Percentiles rank a stretch among this genome's conserved stretches.
Evolutionary conservation across 768 basidiomycete species (phyloP).

Genomic region (Tephrocybe rancida): DNA sequence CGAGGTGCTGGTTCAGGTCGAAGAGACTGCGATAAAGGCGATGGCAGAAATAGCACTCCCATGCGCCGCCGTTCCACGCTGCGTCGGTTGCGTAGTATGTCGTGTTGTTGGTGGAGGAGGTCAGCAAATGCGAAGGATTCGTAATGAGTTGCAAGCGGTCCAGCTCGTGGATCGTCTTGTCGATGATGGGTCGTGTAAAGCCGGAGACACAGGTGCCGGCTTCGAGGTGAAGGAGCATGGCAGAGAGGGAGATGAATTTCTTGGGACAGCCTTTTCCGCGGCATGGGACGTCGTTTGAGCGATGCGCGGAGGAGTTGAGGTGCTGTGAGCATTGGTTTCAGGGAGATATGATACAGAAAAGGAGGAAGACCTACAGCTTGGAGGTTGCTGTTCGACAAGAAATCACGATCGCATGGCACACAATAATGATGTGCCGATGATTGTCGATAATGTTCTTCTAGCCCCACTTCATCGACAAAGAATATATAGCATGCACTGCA

Average conservation of each 20-base stretch:
- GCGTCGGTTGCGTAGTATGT: slow-evolving; percentile 32
- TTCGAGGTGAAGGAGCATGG: slow-evolving; percentile 66
- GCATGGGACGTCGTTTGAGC: slow-evolving; percentile 35
- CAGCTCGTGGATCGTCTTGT: slow-evolving; percentile 39
- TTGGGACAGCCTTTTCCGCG: slow-evolving; percentile 44
- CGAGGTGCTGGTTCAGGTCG: slow-evolving; percentile 62
- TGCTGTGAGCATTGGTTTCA: no score
- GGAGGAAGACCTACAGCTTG: slow-evolving; percentile 17
- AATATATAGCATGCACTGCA: slow-evolving; percentile 44
- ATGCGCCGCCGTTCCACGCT: slow-evolving; percentile 49
- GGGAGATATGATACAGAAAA: no score
- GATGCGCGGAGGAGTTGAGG: slow-evolving; percentile 54
- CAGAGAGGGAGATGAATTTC: slow-evolving; percentile 53
- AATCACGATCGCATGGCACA: slow-evolving; percentile 41
- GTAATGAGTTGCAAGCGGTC: slow-evolving; percentile 57
- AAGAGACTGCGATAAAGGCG: slow-evolving; percentile 36
- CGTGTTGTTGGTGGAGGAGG: background rate
- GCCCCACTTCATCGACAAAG: slow-evolving; percentile 38
- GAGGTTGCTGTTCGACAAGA: slow-evolving; percentile 42
- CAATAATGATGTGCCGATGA: slow-evolving; percentile 46
- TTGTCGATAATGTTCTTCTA: slow-evolving; percentile 54
- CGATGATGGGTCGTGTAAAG: slow-evolving; percentile 39
- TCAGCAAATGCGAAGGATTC: slow-evolving; percentile 48
- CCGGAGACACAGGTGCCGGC: slow-evolving; percentile 57
- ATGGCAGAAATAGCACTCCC: slow-evolving; percentile 70